Percentiles rank a stretch among this genome's conserved stretches.
These are phyloP conservation scores for Myxozyma nipponensis DNA, from an alignment of 805 yeast genomes.

Conservation along the genomic window DNA sequence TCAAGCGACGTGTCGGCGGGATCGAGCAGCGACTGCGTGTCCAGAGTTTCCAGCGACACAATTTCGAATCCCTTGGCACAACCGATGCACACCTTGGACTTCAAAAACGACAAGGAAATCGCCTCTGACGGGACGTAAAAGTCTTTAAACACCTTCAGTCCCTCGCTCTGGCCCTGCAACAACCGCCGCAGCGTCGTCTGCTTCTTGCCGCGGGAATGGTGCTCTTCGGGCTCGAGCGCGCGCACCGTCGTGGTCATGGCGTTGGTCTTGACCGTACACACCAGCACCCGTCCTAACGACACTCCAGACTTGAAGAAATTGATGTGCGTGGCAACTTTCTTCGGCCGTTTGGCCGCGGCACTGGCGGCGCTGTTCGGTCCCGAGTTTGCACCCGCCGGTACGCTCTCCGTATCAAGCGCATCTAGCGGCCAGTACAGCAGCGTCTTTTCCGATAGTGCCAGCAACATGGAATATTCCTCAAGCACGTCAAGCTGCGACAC, in stretches of 20 bases:
- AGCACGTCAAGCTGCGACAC: slow-evolving; percentile 87
- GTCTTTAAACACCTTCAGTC: slow-evolving; percentile 69
- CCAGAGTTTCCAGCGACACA: slow-evolving; percentile 76
- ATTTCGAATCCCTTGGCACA: slow-evolving; percentile 96
- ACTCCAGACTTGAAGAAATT: slow-evolving; percentile 89
- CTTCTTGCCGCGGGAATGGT: slow-evolving; percentile 40
- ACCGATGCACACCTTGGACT: slow-evolving; percentile 86
- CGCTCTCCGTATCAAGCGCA: slow-evolving; percentile 41
- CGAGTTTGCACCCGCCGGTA: neutral
- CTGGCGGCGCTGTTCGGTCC: slow-evolving; percentile 37
- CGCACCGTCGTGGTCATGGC: slow-evolving; percentile 70
- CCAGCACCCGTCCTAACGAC: slow-evolving; percentile 80
- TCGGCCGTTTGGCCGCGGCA: slow-evolving; percentile 54
- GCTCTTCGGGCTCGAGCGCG: slow-evolving; percentile 86
- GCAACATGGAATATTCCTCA: slow-evolving; percentile 81
- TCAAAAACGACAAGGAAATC: slow-evolving; percentile 82
- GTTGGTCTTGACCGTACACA: slow-evolving; percentile 84
- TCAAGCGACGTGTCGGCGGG: slow-evolving; percentile 98
- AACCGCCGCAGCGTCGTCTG: slow-evolving; percentile 41
- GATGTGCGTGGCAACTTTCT: slow-evolving; percentile 81
- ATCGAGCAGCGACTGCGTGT: slow-evolving; percentile 84
- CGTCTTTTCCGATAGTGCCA: slow-evolving; percentile 78
- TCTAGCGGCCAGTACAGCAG: slow-evolving; percentile 76
- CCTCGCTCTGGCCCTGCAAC: slow-evolving; percentile 48
- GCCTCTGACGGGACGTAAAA: slow-evolving; percentile 84